phyloP scores from a whole-genome alignment of 208 protist genomes.

The Wallacemonas sp. region DNA sequence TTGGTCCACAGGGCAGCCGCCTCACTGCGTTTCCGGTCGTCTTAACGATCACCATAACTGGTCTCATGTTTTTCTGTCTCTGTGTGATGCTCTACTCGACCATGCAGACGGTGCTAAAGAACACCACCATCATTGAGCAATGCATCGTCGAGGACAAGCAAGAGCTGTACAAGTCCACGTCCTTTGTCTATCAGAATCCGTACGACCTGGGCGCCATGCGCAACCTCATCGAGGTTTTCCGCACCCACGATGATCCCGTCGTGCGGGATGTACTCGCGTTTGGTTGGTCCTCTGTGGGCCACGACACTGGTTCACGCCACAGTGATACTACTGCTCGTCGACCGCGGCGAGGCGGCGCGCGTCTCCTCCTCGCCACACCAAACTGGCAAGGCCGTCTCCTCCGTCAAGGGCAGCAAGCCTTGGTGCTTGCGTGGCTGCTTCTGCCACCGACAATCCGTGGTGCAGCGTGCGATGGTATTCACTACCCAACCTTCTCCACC shows the following conservation, averaged over 20 bases:
- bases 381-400: background rate
- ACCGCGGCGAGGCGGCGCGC: background rate
- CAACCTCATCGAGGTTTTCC: constrained; percentile 67
- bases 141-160: constrained; percentile 40
- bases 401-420: background rate
- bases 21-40: constrained; percentile 30
- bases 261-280: constrained; percentile 11
- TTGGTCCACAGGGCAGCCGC: constrained; percentile 18
- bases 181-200: constrained; percentile 45
- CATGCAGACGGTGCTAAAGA: constrained; percentile 25
- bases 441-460: constrained; percentile 44
- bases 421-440: constrained; percentile 47
- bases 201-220: constrained; percentile 69
- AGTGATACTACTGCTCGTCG: background rate
- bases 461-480: constrained; percentile 52
- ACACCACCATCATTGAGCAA: constrained; percentile 67
- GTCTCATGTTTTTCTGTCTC: constrained; percentile 50
- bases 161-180: constrained; percentile 17
- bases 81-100: constrained; percentile 42
- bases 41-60: constrained; percentile 26
- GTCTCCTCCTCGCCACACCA: background rate
- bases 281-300: background rate
- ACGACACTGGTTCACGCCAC: background rate
- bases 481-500: constrained; percentile 56
- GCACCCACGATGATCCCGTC: constrained; percentile 45